phyloP scores from a whole-genome alignment of 208 protist genomes.

The Crithidia sp. region DNA sequence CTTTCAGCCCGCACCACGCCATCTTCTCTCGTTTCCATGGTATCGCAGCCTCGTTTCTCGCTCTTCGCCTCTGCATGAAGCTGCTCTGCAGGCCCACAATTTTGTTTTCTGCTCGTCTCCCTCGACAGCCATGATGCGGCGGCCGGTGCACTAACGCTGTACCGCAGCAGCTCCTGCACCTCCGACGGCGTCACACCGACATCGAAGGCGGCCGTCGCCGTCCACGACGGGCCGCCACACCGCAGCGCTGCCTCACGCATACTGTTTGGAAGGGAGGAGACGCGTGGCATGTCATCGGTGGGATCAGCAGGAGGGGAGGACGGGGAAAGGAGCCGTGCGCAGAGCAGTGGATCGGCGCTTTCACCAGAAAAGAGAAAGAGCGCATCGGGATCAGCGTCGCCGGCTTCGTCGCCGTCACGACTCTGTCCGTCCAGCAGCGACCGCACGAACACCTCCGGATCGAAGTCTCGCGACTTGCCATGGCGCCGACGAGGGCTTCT shows the following conservation, averaged over 20 bases:
- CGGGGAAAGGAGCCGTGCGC: not conserved
- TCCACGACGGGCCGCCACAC: conserved; percentile 20
- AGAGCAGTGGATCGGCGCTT: too few relatives aligned
- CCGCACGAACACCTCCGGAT: conserved; percentile 20
- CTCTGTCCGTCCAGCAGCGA: conserved; percentile 16
- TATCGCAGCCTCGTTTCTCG: not conserved
- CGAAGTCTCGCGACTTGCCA: conserved; percentile 1
- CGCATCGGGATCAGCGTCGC: not conserved
- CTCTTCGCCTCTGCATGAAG: not conserved
- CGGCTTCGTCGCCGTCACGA: not conserved
- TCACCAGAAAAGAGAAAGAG: not conserved
- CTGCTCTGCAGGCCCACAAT: not conserved
- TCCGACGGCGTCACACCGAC: conserved; percentile 19
- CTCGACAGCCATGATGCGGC: conserved; percentile 2
- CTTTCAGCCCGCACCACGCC: too few relatives aligned
- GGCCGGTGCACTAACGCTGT: conserved; percentile 26
- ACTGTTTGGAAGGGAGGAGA: not conserved
- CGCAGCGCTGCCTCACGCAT: conserved; percentile 6
- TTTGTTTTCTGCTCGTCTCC: not conserved
- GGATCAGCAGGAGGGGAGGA: not conserved
- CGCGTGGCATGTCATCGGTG: too few relatives aligned
- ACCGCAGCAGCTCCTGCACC: conserved; percentile 24
- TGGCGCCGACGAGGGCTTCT: not conserved
- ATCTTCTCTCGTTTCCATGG: too few relatives aligned
- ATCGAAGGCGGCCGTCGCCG: conserved; percentile 13